These are phyloP conservation scores for Selenicereus undatus DNA, from an alignment of 148 eudicot species.

Conservation along the genomic window DNA sequence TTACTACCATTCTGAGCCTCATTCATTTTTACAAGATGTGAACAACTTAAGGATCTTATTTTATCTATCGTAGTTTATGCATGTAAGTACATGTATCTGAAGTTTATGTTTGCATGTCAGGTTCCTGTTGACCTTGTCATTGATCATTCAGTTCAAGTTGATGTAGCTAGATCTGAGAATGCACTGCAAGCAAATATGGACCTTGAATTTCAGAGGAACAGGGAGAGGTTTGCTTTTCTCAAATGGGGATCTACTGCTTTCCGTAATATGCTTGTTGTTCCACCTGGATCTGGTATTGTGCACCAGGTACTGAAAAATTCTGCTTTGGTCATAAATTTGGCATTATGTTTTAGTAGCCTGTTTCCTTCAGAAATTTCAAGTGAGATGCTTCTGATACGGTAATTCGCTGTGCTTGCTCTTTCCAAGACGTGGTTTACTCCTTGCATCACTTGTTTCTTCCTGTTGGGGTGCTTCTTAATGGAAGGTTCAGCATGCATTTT, in stretches of 20 bases:
- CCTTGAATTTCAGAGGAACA: slow-evolving; percentile 79
- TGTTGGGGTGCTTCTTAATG: not conserved
- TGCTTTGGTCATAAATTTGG: not conserved
- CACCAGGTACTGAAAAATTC: slow-evolving; percentile 59
- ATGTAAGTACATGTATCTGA: not conserved
- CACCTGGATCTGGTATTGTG: slow-evolving; percentile 99
- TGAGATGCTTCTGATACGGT: not conserved
- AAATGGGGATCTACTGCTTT: slow-evolving; percentile 99
- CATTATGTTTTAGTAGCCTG: not conserved
- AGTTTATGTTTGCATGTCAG: slow-evolving; percentile 28
- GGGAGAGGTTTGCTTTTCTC: slow-evolving; percentile 83
- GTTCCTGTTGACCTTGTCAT: slow-evolving; percentile 96
- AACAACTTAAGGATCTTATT: not conserved
- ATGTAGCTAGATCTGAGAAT: slow-evolving; percentile 76
- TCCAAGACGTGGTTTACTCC: not conserved
- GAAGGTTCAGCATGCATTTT: not conserved
- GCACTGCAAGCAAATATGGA: slow-evolving; percentile 83
- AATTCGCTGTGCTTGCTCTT: not conserved
- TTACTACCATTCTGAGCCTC: not conserved
- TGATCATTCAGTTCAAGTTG: slow-evolving; percentile 97
- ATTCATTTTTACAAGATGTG: not conserved
- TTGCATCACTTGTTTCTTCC: not conserved
- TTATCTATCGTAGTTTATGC: not conserved
- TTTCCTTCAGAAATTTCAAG: not conserved
- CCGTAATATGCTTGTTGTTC: slow-evolving; percentile 93